Percentiles rank a stretch among this genome's conserved stretches.
Conservation (phyloP, 73 alveolate species). For the Blepharisma japonicum region DNA sequence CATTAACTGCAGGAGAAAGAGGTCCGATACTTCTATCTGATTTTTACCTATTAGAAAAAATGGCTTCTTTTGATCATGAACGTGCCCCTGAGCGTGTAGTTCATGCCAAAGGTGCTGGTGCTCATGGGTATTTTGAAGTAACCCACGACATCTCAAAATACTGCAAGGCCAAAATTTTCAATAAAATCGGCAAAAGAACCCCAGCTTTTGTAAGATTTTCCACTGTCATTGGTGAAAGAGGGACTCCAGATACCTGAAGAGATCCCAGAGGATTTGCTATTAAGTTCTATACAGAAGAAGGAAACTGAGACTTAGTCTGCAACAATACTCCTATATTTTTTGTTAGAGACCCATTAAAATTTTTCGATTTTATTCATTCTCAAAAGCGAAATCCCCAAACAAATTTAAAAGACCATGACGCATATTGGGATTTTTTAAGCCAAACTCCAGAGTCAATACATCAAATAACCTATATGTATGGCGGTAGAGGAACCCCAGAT, state of each 20-base stretch:
- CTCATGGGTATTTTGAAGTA: conserved; percentile 89
- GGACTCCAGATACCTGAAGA: conserved; percentile 85
- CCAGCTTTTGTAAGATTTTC: conserved; percentile 82
- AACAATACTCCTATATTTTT: conserved; percentile 92
- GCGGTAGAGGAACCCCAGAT: conserved; percentile 92
- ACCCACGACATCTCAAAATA: conserved; percentile 84
- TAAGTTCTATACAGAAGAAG: conserved; percentile 91
- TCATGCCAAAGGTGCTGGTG: conserved; percentile 95
- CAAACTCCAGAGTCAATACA: conserved; percentile 82
- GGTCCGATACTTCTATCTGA: conserved; percentile 84
- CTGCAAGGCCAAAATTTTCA: conserved; percentile 76
- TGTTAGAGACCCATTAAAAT: conserved; percentile 84
- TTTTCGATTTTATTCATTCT: conserved; percentile 87
- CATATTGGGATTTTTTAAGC: conserved; percentile 85
- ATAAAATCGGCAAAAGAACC: conserved; percentile 80
- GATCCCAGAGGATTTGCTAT: conserved; percentile 93
- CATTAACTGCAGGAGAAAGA: conserved; percentile 83
- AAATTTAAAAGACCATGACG: conserved; percentile 59
- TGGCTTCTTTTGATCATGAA: conserved; percentile 88
- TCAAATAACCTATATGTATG: conserved; percentile 71
- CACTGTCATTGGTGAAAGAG: conserved; percentile 88
- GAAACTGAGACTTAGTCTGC: conserved; percentile 90
- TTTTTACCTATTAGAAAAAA: conserved; percentile 74
- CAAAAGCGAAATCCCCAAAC: conserved; percentile 84
- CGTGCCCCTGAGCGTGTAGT: conserved; percentile 94